phyloP scores from a whole-genome alignment of 306 rosid species.

The Castanopsis chinensis region DNA sequence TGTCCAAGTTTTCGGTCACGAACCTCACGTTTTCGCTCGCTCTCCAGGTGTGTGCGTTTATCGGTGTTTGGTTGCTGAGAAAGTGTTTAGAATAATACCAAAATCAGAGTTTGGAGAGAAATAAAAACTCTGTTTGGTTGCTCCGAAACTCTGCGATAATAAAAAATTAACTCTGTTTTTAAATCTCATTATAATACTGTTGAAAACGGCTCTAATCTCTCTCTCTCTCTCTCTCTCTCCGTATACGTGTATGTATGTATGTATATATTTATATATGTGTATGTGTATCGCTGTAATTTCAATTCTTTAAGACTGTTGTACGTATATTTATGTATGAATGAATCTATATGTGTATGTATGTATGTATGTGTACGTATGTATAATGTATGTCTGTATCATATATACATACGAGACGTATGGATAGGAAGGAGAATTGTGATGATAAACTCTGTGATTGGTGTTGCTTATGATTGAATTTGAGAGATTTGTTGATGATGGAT shows the following conservation, averaged over 20 bases:
- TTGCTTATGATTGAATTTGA: not conserved
- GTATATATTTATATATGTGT: not conserved
- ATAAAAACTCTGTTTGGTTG: too few relatives aligned
- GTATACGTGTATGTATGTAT: not conserved
- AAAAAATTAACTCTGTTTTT: not conserved
- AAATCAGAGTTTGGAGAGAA: not conserved
- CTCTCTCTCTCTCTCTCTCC: not conserved
- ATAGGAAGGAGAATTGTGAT: not conserved
- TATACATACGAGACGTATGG: not conserved
- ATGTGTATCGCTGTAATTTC: not conserved
- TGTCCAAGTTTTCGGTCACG: conserved; percentile 44
- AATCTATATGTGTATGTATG: not conserved
- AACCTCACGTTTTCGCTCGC: conserved; percentile 79
- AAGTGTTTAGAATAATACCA: not conserved
- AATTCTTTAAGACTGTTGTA: not conserved
- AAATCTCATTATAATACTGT: not conserved
- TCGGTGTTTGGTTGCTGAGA: not conserved
- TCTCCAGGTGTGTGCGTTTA: conserved; percentile 60
- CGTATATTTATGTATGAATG: not conserved
- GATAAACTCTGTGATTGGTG: not conserved
- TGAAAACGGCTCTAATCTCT: not conserved
- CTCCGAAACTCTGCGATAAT: not conserved
- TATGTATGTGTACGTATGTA: not conserved
- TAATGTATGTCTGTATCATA: not conserved
- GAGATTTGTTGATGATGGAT: not conserved